phyloP scores from a whole-genome alignment of 169 alveolate genomes.

The Plasmodium vinckei region DNA sequence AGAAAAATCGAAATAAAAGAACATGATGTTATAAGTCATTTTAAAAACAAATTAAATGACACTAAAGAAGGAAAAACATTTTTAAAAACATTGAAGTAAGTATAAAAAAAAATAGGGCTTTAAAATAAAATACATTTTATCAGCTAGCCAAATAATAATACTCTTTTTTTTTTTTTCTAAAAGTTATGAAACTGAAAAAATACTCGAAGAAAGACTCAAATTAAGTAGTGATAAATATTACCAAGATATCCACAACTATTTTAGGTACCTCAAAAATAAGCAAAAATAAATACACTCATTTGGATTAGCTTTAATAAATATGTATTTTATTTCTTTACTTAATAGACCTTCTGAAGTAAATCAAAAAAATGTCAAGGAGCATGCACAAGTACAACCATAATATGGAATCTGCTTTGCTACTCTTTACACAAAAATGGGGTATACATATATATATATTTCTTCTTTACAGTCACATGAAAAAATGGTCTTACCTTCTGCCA shows the following conservation, averaged over 20 bases:
- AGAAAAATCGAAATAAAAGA: slow-evolving; percentile 43
- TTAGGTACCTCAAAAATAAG: slow-evolving; percentile 9
- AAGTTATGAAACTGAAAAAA: slow-evolving; percentile 24
- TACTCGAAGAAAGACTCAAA: slow-evolving; percentile 62
- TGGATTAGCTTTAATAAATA: too few relatives aligned
- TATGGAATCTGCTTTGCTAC: too few relatives aligned
- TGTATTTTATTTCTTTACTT: too few relatives aligned
- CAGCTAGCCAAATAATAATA: too few relatives aligned
- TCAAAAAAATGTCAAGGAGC: too few relatives aligned
- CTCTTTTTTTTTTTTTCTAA: neutral
- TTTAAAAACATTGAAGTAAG: slow-evolving; percentile 36
- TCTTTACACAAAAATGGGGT: too few relatives aligned
- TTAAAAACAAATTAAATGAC: slow-evolving; percentile 9
- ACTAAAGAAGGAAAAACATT: slow-evolving; percentile 31
- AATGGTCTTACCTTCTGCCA: slow-evolving; percentile 72
- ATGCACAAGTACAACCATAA: too few relatives aligned
- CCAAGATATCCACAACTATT: slow-evolving; percentile 7
- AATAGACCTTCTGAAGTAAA: too few relatives aligned
- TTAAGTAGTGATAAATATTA: slow-evolving; percentile 48
- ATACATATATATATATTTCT: neutral
- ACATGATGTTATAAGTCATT: slow-evolving; percentile 34
- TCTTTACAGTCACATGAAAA: slow-evolving; percentile 2
- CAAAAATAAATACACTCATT: neutral
- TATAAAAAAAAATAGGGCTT: neutral
- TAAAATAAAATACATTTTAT: too few relatives aligned